Percentiles rank a stretch among this genome's conserved stretches.
These are phyloP conservation scores for Rhizophlyctis rosea DNA, from an alignment of 192 early-diverging fungal species.

Conservation along the genomic window DNA sequence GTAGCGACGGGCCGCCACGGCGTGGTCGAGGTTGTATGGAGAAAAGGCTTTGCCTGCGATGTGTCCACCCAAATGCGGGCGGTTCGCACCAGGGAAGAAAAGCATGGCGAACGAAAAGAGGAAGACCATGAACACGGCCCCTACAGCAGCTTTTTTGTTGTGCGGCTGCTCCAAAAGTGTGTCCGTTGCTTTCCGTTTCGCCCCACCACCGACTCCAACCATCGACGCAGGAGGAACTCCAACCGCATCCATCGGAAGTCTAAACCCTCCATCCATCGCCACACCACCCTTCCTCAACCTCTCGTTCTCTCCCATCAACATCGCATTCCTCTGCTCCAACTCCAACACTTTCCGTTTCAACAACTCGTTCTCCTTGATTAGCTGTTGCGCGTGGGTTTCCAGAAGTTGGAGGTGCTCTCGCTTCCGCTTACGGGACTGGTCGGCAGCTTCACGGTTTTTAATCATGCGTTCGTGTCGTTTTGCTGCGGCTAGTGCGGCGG, in stretches of 20 bases:
- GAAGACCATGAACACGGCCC: constrained; percentile 65
- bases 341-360: constrained; percentile 55
- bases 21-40: background rate
- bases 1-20: constrained; percentile 1
- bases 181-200: constrained; percentile 2
- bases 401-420: constrained; percentile 78
- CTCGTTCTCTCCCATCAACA: constrained; percentile 50
- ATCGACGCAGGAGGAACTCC: constrained; percentile 19
- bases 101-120: constrained; percentile 83
- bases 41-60: constrained; percentile 25
- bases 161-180: constrained; percentile 1
- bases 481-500: constrained; percentile 46
- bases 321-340: constrained; percentile 54
- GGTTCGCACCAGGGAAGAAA: constrained; percentile 56
- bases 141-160: constrained; percentile 49
- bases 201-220: constrained; percentile 7
- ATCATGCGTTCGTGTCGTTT: constrained; percentile 87
- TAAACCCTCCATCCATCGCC: constrained; percentile 32
- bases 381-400: constrained; percentile 53
- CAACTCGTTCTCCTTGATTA: constrained; percentile 56
- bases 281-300: constrained; percentile 33
- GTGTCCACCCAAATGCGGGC: constrained; percentile 25
- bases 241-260: constrained; percentile 18
- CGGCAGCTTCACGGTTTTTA: constrained; percentile 88
- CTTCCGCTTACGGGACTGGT: constrained; percentile 85